Base-by-base conservation (phyloP, 495 filamentous ascomycete genomes). In the Neurospora cerealis region DNA sequence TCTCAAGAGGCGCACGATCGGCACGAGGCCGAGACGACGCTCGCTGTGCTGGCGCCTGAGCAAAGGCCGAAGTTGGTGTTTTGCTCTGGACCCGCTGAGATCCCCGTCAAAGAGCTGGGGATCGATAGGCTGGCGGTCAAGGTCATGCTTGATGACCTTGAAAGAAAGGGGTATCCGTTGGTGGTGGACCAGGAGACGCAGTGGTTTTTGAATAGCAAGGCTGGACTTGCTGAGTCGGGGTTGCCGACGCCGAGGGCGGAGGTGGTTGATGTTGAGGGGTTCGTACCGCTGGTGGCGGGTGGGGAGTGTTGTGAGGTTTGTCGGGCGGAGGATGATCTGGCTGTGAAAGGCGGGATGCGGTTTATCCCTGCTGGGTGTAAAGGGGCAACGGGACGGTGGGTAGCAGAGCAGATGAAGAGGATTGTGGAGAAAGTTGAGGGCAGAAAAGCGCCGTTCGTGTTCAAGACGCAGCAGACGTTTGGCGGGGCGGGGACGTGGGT, bases 401-500 rank as follows among this genome's bases (percentile, higher is more conserved):
- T 80, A 8, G 9, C 54, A 10, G 69, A 48, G 39, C 77, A 82
- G 38, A 74, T 73, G 15, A 17, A 17, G 34, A 74, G 75, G 28
- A 74, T 80, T 39, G 42, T 80, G 5, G 36, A 34, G 0, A 70
- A 70, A 9, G 46, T 82, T 37, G 44, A 70, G 8, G 24, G n/a
- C 19, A 73, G 77, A 5, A 38, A 71, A 13, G 21, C 78, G 1
- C 81, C 80, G 13, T 82, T 83, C 24, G 80, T 83, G 19, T 21
- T 82, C 69, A 82, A 83, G 71, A 81, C 74, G 5, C 81, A 83
- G 24, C 81, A 83, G 69, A 76, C 79, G 37, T 82, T 78, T 70
- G 78, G 78, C n/a, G 80, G 80, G 10, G 79, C 79, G 5, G 81
- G 81, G 21, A 81, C 80, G n/a, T 83, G 77, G 75, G 72, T 82